Evolutionary conservation across 148 eudicot species (phyloP), one percentile per base, ranked within the genome.

Genomic region (Vaccinium corymbosum): DNA sequence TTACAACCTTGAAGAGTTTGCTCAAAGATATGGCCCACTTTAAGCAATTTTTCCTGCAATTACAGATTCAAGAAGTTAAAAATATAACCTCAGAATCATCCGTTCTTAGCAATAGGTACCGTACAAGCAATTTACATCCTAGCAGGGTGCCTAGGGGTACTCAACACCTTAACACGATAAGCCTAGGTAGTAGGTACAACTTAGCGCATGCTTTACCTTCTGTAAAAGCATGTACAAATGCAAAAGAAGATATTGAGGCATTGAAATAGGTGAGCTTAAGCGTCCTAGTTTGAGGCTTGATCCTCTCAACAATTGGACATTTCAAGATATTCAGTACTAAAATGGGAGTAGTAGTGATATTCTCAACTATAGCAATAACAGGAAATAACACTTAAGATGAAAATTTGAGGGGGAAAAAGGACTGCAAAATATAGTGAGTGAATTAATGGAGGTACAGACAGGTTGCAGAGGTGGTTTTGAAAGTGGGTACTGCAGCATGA

Each of bases 11-110:
- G 85, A 76, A 97, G 94, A 38, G 98, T 97, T 86, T 97, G 99
- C 92, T 97, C 99, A 84, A 97, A 97, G 66, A 97, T 88, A 80
- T 97, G 99, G 25, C 99, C 99, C 49, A 95, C 92, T 88, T 89
- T 94, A 16, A 97, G 93, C 85, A 97, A 79, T 83, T 86, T 94
- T 62, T 88, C 99, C 99, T 97, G 93, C 90, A 87, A 83, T 84
- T 59, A 25, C 17, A 61, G 76, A 56, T 55, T 27, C 7, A 53
- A 51, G 3, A 53, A 79, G 48, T 12, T 46, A 70, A 66, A 42
- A 15, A 35, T 38, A 52, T 9, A 35, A 68, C 13, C 15, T 52
- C 62, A 78, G 11, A 15, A 81, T 0, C 16, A 76, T 64, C 25
- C 64, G 16, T 9, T 81, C 81, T 25, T 49, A 83, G 17, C 75